Evolutionary conservation across 2,329 filamentous ascomycete genomes (phyloP).

Genomic region (Ascochyta koolunga): DNA sequence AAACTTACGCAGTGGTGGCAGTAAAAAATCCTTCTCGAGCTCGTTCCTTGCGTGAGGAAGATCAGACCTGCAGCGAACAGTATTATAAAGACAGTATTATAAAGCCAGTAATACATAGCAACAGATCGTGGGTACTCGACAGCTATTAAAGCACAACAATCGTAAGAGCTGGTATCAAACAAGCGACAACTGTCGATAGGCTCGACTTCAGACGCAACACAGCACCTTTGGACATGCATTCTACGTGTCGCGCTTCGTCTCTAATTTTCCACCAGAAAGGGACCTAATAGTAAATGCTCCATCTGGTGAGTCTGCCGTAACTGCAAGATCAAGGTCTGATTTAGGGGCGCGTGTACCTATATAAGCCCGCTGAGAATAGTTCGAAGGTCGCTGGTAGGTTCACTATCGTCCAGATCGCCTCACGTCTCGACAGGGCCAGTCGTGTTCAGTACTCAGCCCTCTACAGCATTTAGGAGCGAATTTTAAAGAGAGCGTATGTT

Average conservation of each 20-base stretch:
- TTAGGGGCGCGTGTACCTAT: neutral
- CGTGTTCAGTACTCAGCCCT: neutral
- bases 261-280: neutral
- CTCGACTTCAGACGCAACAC: neutral
- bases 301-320: slow-evolving; percentile 1
- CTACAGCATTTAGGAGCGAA: neutral
- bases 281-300: neutral
- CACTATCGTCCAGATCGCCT: neutral
- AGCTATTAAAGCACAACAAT: neutral
- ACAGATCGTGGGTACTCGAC: neutral
- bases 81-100: neutral
- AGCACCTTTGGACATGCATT: neutral
- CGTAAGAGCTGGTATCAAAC: neutral
- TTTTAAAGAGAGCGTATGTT: neutral
- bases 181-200: neutral
- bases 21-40: slow-evolving; percentile 17
- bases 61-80: slow-evolving; percentile 2
- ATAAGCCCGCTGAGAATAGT: neutral
- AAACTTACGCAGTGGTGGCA: slow-evolving; percentile 17
- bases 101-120: slow-evolving; percentile 2
- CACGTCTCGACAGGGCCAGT: neutral
- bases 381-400: neutral
- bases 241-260: neutral
- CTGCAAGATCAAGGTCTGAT: neutral
- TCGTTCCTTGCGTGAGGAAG: slow-evolving; percentile 14